Conservation (phyloP, 176 grass and related monocot genomes). For the Oryza glaberrima region DNA sequence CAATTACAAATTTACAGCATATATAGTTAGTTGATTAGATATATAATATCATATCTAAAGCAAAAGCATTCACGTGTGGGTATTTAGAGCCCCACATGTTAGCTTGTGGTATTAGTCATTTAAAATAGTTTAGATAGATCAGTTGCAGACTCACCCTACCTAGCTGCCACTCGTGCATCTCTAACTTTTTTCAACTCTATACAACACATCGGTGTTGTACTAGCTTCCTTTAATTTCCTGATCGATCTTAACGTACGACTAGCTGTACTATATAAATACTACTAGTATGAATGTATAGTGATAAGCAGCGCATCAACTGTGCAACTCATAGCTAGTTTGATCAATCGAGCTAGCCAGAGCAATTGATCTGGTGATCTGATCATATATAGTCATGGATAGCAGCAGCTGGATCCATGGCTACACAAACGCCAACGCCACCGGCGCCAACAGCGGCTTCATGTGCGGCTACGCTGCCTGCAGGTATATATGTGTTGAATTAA, state of each 20-base stretch:
- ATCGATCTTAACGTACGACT: no score
- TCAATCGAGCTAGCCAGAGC: not conserved
- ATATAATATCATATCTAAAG: no score
- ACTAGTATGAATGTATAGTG: not conserved
- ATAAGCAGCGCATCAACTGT: not conserved
- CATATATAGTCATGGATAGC: constrained; percentile 24
- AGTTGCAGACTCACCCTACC: not conserved
- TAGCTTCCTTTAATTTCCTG: no score
- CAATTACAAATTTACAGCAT: no score
- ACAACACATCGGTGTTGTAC: no score
- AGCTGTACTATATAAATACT: not conserved
- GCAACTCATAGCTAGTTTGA: not conserved
- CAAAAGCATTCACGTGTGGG: no score
- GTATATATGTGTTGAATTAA: not conserved
- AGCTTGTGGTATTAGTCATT: no score
- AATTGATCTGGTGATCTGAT: not conserved
- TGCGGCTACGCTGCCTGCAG: constrained; percentile 47
- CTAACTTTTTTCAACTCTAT: not conserved
- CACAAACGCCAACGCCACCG: not conserved
- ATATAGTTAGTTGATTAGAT: no score
- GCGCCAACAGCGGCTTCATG: constrained; percentile 42
- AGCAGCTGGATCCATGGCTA: constrained; percentile 40
- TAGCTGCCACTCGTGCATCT: not conserved
- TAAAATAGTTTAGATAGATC: no score
- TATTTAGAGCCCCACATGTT: no score